These are phyloP conservation scores for Apophysomyces trapeziformis DNA, from an alignment of 371 early-diverging fungal genomes.

Conservation along the genomic window DNA sequence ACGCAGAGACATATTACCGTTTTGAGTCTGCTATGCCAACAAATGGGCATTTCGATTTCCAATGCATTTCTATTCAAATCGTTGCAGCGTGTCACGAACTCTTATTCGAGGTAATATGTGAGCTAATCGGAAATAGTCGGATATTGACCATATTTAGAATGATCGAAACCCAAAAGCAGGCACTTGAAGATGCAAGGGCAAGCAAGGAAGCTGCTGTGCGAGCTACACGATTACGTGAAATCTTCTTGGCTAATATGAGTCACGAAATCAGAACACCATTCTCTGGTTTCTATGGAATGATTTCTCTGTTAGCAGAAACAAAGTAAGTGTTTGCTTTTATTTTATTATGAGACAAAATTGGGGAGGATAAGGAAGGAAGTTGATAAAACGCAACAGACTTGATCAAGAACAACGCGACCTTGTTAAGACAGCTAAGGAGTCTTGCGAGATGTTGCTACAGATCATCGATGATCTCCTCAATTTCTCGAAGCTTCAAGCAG, in stretches of 20 bases:
- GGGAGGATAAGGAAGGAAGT: no score
- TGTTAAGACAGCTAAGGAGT: constrained; percentile 62
- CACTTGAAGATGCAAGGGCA: constrained; percentile 44
- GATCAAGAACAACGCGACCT: constrained; percentile 61
- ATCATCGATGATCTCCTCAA: constrained; percentile 69
- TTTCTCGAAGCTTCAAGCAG: constrained; percentile 68
- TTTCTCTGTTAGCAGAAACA: constrained; percentile 59
- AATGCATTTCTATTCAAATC: constrained; percentile 60
- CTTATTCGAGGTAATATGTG: constrained; percentile 30
- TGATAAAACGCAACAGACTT: constrained; percentile 18
- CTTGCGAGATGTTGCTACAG: constrained; percentile 61
- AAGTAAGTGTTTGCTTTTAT: not conserved
- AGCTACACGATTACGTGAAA: constrained; percentile 50
- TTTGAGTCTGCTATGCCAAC: constrained; percentile 59
- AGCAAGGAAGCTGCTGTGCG: constrained; percentile 54
- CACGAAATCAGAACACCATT: constrained; percentile 61
- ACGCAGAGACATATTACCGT: constrained; percentile 61
- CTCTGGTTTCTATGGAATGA: constrained; percentile 65
- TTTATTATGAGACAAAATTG: not conserved
- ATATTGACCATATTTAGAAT: constrained; percentile 23
- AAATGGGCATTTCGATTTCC: constrained; percentile 64
- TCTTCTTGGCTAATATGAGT: constrained; percentile 66
- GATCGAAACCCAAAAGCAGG: constrained; percentile 54
- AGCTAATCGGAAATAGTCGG: no score
- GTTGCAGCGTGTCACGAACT: constrained; percentile 45